Evolutionary conservation across 1,284 basidiomycete genomes (phyloP), one percentile per base, ranked within the genome.

Genomic region (Coniophora puteana): DNA sequence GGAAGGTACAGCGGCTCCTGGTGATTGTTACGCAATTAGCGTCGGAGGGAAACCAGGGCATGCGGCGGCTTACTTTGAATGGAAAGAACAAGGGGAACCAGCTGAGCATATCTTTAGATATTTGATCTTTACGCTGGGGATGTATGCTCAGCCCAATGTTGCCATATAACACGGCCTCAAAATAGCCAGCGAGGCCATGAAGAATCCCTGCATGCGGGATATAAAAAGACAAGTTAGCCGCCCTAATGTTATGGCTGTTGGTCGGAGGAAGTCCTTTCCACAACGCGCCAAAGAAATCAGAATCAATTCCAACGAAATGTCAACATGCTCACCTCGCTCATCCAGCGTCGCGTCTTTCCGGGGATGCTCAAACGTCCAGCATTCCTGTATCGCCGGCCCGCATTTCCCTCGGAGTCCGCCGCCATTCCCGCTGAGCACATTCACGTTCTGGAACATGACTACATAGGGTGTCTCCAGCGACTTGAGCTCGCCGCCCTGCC

Each of bases 41-140:
- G 32, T 18, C 4, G 3, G 14, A 31, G 8, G 39, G 23, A 31
- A 41, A 40, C 18, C 23, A 37, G n/a, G 34, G 26, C 26, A 27
- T 20, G 35, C 16, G 27, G 26, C 10, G 5, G 53, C 74, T 20
- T 45, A 86, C 89, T 63, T 83, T 88, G 58, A 94, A 79, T 1
- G 95, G 95, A 65, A 99, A 96, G 68, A 93, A 97, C 24, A 98
- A 70, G 0, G 96, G 96, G 70, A 99, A 99, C 96, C 96, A 99
- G 55, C 91, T 95, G 46, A 98, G 73, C 95, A 99, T 98, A 52
- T 98, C 88, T 52, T 89, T 89, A 13, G 89, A 92, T 40, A 93
- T 74, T 36, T 78, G 65, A 41, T 89, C 80, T 63, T 88, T 86
- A 36, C 84, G 81, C 43, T 93, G 82, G 1, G 96, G 96, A 60